phyloP scores from a whole-genome alignment of 495 filamentous ascomycete genomes.

The Elaphomyces granulatus region DNA sequence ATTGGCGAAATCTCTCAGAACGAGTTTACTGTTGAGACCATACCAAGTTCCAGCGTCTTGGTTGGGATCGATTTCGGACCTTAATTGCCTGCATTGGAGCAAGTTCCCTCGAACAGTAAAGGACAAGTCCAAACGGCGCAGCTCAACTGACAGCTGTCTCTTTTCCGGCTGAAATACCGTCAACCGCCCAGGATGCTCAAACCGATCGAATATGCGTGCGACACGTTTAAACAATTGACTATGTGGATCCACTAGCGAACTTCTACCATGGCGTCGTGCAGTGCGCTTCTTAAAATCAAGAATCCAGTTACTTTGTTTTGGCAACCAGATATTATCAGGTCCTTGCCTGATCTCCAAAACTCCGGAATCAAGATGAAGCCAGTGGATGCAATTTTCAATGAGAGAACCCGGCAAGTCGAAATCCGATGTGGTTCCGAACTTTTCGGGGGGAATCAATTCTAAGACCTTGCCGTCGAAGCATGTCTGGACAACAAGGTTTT shows the following conservation, averaged over 20 bases:
- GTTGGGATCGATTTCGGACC: constrained; percentile 33
- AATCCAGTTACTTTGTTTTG: constrained; percentile 17
- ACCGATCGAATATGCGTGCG: constrained; percentile 17
- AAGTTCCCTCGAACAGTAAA: constrained; percentile 26
- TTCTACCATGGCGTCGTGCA: constrained; percentile 7
- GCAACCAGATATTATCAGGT: constrained; percentile 22
- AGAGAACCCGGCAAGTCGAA: constrained; percentile 34
- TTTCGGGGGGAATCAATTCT: constrained; percentile 31
- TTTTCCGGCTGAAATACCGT: constrained; percentile 20
- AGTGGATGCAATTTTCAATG: constrained; percentile 38
- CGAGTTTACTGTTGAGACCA: constrained; percentile 41
- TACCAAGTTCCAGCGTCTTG: constrained; percentile 39
- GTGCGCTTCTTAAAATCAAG: constrained; percentile 13
- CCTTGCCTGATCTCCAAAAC: constrained; percentile 23
- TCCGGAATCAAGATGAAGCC: constrained; percentile 35
- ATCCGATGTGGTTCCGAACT: constrained; percentile 15
- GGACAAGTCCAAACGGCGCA: constrained; percentile 35
- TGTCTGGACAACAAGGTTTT: constrained; percentile 16
- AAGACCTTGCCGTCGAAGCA: constrained; percentile 5
- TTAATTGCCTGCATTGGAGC: constrained; percentile 17
- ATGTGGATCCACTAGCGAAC: constrained; percentile 21
- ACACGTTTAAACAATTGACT: constrained; percentile 16
- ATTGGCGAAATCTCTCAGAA: constrained; percentile 27
- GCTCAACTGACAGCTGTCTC: constrained; percentile 19
- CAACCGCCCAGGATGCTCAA: constrained; percentile 18